Evolutionary conservation across 202 grass and related monocot genomes (phyloP), one percentile per base, ranked within the genome.

Genomic region (Brachypodium distachyon): DNA sequence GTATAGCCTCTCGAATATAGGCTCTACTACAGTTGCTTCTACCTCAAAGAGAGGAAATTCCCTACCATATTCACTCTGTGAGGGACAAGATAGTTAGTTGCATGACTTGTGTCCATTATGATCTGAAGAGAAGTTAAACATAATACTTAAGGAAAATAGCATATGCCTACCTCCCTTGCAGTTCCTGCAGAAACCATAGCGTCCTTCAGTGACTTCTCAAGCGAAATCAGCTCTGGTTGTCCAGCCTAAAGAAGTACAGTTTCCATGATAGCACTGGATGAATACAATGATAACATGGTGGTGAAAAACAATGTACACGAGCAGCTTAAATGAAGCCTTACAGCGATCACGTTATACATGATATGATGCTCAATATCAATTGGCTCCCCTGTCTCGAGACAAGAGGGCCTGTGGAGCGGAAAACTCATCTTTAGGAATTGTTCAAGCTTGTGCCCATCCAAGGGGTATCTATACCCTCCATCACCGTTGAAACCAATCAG

Each of bases 361-460:
- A 99, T 88, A 84, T 95, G 96, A 83, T 99, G 96, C 32, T 99
- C 96, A 17, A 99, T 99, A 88, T 99, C 96, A 87, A 99, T 95
- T 33, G 85, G 89, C 22, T 99, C 89, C 16, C 96, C 89, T 54
- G 89, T 99, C 83, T 99, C 96, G 0, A 99, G 78, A 61, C 96
- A 99, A 12, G 91, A 99, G 46, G 96, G 96, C 12, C 96, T 82
- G 79, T 99, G 96, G 72, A 81, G 83, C 46, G 92, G 92, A 68
- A 99, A 99, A 79, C 87, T 92, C n/a, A 56, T 77, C 83, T 95
- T 99, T 74, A 99, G 26, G 80, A 95, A 95, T 56, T 95, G 77
- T 83, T 95, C 96, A 13, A 99, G 89, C 50, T 83, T 95, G 67
- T 85, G 90, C 19, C 83, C 89, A 85, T 99, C 85, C 48, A 99